Evolutionary conservation across 257 asterid genomes (phyloP), one percentile per base, ranked within the genome.

Genomic region (Solanum verrucosum): DNA sequence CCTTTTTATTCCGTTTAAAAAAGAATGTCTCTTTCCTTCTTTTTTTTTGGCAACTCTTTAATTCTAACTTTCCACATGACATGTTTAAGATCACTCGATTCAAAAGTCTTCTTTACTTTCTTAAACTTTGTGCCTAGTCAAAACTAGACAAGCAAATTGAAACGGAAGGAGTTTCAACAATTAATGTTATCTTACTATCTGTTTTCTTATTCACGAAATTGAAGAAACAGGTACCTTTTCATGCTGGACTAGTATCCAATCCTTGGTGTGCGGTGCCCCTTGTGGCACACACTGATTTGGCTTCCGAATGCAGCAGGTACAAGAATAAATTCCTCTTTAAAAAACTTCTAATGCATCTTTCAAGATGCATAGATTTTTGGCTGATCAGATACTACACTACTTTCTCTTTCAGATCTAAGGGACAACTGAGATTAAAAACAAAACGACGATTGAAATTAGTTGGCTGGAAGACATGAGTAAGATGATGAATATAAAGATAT

Each of bases 271-370:
- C 15, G 71, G 16, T 63, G 86, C 86, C 88, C 88, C 88, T 60
- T 49, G 82, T 88, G 75, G 90, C 90, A 42, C 95, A 86, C 96
- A 95, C 63, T 92, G 97, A 67, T 88, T 93, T 67, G 91, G 89
- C 92, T 93, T 94, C 83, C 88, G 90, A 88, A 87, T 89, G 75
- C 60, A 90, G 7, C 35, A 74, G 37, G 71, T 14, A 38, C 86
- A 78, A 37, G 35, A 9, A 81, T 7, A 13, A 40, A 13, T 18
- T 84, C 79, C 52, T 65, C 81, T 46, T 49, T 49, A 15, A 49
- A 38, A 70, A 33, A 63, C 23, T 84, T 56, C 56, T 84, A 87
- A 52, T 92, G 89, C 89, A 93, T 94, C 96, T 92, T 91, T 84
- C 81, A 85, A 4, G 91, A 88, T 67, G 68, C 77, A 79, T 34